Evolutionary conservation across 2,329 filamentous ascomycete species (phyloP).

Genomic region (Neofusicoccum cordaticola): DNA sequence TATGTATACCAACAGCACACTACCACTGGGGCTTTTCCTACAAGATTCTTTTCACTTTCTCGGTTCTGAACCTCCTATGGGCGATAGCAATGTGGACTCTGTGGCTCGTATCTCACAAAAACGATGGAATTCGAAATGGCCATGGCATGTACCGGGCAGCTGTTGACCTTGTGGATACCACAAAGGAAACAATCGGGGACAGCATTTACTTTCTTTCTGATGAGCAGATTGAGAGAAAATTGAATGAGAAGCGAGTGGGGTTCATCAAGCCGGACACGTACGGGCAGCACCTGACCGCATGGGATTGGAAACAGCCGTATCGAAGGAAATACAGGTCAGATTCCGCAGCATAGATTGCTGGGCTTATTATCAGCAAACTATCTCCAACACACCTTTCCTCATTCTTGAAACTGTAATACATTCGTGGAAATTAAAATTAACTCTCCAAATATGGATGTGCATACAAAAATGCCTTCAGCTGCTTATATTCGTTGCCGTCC

Average conservation of each 20-base stretch:
- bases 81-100: background rate
- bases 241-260: background rate
- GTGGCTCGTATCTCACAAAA: background rate
- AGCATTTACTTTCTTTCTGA: background rate
- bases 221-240: background rate
- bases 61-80: background rate
- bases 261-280: background rate
- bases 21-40: background rate
- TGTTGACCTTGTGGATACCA: background rate
- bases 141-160: background rate
- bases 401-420: no score
- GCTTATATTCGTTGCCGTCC: no score
- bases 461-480: no score
- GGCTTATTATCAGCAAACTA: no score
- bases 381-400: no score
- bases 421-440: no score
- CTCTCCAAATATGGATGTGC: no score
- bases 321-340: no score
- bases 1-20: background rate
- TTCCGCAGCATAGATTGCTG: no score
- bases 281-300: fast-evolving
- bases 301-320: background rate
- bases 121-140: background rate
- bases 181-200: background rate
- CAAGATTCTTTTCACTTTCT: background rate